Conservation (phyloP, 2,329 filamentous ascomycete species). For the Blastomyces emzantsi region DNA sequence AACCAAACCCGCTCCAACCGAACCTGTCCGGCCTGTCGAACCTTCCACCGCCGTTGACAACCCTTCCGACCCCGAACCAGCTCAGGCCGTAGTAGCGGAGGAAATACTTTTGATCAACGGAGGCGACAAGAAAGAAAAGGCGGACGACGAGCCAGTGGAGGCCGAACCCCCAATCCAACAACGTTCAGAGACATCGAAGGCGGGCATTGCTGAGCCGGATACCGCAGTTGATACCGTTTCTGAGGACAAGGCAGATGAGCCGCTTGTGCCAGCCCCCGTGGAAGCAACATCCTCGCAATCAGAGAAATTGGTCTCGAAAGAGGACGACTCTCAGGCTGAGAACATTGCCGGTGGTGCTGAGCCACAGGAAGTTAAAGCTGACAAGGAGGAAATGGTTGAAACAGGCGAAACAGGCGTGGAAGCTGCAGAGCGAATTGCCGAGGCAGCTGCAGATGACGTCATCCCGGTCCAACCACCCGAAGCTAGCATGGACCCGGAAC, state of each 20-base stretch:
- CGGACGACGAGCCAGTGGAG: neutral
- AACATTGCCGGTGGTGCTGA: conserved; percentile 9
- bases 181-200: neutral
- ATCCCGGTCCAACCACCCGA: neutral
- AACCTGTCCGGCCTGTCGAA: neutral
- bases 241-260: neutral
- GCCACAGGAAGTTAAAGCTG: neutral
- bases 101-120: neutral
- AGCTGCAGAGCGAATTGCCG: conserved; percentile 1
- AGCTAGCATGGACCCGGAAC: neutral
- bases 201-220: neutral
- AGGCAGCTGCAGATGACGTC: conserved; percentile 9
- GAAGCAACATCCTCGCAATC: neutral
- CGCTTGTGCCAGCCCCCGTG: neutral
- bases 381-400: neutral
- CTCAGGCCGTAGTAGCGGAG: neutral
- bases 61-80: neutral
- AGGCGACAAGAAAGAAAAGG: neutral
- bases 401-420: neutral
- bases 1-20: neutral
- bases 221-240: neutral
- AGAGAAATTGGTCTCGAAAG: neutral
- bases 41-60: neutral
- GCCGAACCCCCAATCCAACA: neutral
- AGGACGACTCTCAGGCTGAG: conserved; percentile 7